phyloP scores from a whole-genome alignment of 176 grass and related monocot species.

The Typha latifolia region DNA sequence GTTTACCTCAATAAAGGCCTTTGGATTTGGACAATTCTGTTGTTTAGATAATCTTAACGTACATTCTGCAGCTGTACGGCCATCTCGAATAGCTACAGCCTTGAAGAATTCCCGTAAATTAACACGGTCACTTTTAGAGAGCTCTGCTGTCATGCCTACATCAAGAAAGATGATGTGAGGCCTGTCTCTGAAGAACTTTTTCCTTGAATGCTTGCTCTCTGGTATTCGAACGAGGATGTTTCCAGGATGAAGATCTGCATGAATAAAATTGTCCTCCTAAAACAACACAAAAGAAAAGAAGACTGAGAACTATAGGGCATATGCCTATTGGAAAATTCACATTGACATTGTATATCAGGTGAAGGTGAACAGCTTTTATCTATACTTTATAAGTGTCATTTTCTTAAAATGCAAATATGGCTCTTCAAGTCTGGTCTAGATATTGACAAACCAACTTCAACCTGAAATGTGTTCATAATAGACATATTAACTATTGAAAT shows the following conservation, averaged over 20 bases:
- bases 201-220: slow-evolving; percentile 41
- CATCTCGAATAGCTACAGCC: slow-evolving; percentile 80
- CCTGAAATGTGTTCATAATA: too few relatives aligned
- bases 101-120: slow-evolving; percentile 89
- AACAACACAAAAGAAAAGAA: slow-evolving; percentile 8
- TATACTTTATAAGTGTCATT: too few relatives aligned
- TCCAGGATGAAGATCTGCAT: slow-evolving; percentile 96
- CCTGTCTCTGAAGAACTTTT: slow-evolving; percentile 60
- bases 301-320: neutral
- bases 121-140: slow-evolving; percentile 58
- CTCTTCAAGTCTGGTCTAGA: too few relatives aligned
- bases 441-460: too few relatives aligned
- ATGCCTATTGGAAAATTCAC: neutral
- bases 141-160: slow-evolving; percentile 94
- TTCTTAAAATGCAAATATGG: too few relatives aligned
- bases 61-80: slow-evolving; percentile 72
- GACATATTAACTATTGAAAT: too few relatives aligned
- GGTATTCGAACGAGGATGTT: slow-evolving; percentile 87
- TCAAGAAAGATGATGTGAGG: slow-evolving; percentile 93
- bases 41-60: slow-evolving; percentile 68
- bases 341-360: too few relatives aligned
- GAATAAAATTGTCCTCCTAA: slow-evolving; percentile 97
- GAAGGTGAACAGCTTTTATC: too few relatives aligned
- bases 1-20: slow-evolving; percentile 71
- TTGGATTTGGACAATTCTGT: slow-evolving; percentile 77